Percentiles rank a stretch among this genome's conserved stretches.
These are phyloP conservation scores for Lachnellula arida DNA, from an alignment of 2,329 filamentous ascomycete species.

Conservation along the genomic window DNA sequence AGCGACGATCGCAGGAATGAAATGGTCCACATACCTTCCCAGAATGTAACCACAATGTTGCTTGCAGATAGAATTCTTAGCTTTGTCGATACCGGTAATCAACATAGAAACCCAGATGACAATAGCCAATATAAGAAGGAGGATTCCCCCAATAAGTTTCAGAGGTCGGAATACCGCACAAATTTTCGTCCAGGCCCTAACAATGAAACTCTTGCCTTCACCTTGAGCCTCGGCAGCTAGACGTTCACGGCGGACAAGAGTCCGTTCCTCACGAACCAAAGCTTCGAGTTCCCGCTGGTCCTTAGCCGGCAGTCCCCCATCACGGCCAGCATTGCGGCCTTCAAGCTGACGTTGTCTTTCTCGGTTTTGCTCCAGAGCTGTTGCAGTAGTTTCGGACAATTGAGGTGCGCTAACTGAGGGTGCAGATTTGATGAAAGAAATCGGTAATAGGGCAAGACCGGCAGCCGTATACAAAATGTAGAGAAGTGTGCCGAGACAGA, in stretches of 20 bases:
- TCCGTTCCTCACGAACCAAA: conserved; percentile 85
- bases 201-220: conserved; percentile 68
- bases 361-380: conserved; percentile 79
- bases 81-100: conserved; percentile 93
- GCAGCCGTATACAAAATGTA: conserved; percentile 87
- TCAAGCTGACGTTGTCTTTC: conserved; percentile 91
- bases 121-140: conserved; percentile 69
- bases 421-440: conserved; percentile 87
- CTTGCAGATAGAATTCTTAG: conserved; percentile 91
- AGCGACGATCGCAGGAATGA: background rate
- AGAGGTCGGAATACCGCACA: conserved; percentile 81
- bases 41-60: conserved; percentile 88
- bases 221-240: conserved; percentile 79
- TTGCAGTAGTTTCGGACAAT: conserved; percentile 69
- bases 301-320: conserved; percentile 72
- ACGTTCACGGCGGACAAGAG: conserved; percentile 81
- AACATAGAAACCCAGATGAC: conserved; percentile 88
- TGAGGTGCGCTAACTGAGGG: conserved; percentile 80
- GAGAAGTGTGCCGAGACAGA: conserved; percentile 78
- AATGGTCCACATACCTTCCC: conserved; percentile 40
- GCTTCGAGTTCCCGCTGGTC: conserved; percentile 85
- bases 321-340: conserved; percentile 71
- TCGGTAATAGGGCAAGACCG: conserved; percentile 81
- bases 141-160: conserved; percentile 78
- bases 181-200: conserved; percentile 72